A percentile compares a stretch with the other conserved stretches of the same genome.
phyloP scores from a whole-genome alignment of 257 asterid genomes.

The Prunella vulgaris region DNA sequence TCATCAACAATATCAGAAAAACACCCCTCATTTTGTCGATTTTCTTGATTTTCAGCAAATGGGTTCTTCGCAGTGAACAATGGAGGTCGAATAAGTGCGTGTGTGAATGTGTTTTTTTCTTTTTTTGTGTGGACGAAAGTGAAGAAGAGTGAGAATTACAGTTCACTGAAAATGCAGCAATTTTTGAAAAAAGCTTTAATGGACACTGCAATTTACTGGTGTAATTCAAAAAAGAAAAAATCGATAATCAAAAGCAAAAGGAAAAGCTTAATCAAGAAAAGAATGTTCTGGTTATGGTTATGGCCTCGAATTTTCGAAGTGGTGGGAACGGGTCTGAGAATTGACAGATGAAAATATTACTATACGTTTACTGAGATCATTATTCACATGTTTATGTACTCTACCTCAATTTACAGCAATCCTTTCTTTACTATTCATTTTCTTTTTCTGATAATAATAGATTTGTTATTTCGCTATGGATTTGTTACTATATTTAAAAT shows the following conservation, averaged over 20 bases:
- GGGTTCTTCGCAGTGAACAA: neutral
- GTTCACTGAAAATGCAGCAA: neutral
- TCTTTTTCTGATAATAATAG: too few species aligned
- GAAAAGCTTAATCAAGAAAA: neutral
- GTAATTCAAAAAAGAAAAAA: too few species aligned
- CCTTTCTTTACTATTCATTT: too few species aligned
- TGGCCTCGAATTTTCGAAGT: neutral
- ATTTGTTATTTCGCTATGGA: too few species aligned
- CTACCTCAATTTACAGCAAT: too few species aligned
- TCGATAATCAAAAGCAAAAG: neutral
- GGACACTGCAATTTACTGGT: too few species aligned
- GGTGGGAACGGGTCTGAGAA: constrained; percentile 15
- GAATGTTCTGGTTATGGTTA: neutral
- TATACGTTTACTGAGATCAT: too few species aligned
- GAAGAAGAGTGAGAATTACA: neutral
- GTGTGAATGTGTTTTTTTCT: too few species aligned
- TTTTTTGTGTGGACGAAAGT: too few species aligned
- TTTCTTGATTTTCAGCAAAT: constrained; percentile 8
- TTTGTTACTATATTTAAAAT: too few species aligned
- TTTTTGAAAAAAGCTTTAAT: neutral
- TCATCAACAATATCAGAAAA: constrained; percentile 27
- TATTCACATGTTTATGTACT: too few species aligned
- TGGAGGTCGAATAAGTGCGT: neutral
- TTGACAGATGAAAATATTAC: neutral
- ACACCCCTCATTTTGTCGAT: constrained; percentile 14